Conservation (phyloP, 352 stramenopile genomes). For the Phytophthora kernoviae region DNA sequence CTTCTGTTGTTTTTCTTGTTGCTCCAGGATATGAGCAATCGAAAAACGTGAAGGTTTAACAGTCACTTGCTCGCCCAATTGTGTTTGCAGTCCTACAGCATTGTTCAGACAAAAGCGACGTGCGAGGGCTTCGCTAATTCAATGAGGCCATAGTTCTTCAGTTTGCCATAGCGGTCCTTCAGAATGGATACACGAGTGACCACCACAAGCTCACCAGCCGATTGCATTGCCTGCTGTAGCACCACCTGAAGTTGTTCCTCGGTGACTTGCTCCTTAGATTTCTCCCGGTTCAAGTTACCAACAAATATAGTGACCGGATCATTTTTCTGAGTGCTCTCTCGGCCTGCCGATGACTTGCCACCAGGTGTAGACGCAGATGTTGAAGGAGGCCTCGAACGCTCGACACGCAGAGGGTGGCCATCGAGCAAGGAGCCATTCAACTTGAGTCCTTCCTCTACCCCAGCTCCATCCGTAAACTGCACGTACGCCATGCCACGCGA, state of each 20-base stretch:
- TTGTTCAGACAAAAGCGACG: slow-evolving; percentile 36
- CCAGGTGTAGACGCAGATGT: slow-evolving; percentile 14
- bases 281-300: slow-evolving; percentile 42
- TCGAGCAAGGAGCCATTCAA: slow-evolving; percentile 40
- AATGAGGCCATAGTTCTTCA: slow-evolving; percentile 76
- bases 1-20: slow-evolving; percentile 58
- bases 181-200: slow-evolving; percentile 59
- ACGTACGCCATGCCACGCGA: slow-evolving; percentile 82
- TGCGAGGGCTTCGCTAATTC: slow-evolving; percentile 42
- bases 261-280: slow-evolving; percentile 37
- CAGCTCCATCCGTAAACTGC: slow-evolving; percentile 54
- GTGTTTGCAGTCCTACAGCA: slow-evolving; percentile 30
- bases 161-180: slow-evolving; percentile 57
- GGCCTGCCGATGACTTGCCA: slow-evolving; percentile 2
- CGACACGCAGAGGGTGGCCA: slow-evolving; percentile 49
- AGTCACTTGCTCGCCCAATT: slow-evolving; percentile 55
- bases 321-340: slow-evolving; percentile 54
- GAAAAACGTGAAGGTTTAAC: slow-evolving; percentile 66
- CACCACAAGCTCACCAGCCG: slow-evolving; percentile 31
- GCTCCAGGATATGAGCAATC: slow-evolving; percentile 61
- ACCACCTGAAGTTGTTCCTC: slow-evolving; percentile 43
- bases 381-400: slow-evolving; percentile 51
- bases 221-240: slow-evolving; percentile 47
- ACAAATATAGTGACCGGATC: slow-evolving; percentile 65
- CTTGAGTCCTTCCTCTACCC: slow-evolving; percentile 40